Base-by-base conservation (phyloP, 1,284 basidiomycete species). In the Ceratobasidium sp. region DNA sequence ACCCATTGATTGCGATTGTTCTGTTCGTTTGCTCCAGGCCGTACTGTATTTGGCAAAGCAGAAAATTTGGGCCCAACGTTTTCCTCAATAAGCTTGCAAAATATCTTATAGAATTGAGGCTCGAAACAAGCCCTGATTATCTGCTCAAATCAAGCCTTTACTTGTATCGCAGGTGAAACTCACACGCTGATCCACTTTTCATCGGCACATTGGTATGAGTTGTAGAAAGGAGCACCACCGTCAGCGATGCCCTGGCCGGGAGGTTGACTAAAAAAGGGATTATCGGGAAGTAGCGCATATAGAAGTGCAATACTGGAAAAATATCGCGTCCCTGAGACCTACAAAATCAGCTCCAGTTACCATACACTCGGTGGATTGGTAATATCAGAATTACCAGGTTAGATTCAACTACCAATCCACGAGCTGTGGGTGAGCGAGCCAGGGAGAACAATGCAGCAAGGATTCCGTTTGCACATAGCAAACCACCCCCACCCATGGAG, bases 271-370 rank as follows among this genome's bases (percentile, higher is more conserved):
- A 81, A 82, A 31, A 77, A 66, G 13, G 80, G 80, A 76, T 82
- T 61, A 76, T 80, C 34, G 83, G 85, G 24, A 77, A 79, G 48
- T 76, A 82, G 66, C 81, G 84, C 79, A 31, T 89, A 84, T 27
- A 92, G 82, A 7, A 94, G 84, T 6, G 91, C 88, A 77, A 90
- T 94, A 0, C 88, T 88, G 6, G 92, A 86, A 24, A 94, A 78
- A 80, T 94, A 95, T 65, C 92, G 89, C 1, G 90, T 84, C 0
- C 93, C 93, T 9, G 92, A 90, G 24, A 94, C 91, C 91, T 93
- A 76, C 37, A 22, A 7, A 9, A 37, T 73, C 4, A 13, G 53
- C 29, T 46, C 9, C 13, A 24, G 19, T 27, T 24, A 29, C 66
- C 14, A 68, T 64, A 34, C 34, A 16, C 14, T n/a, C 19, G 22